Evolutionary conservation across 2,329 filamentous ascomycete genomes (phyloP).

Genomic region (Orbilia quercus): DNA sequence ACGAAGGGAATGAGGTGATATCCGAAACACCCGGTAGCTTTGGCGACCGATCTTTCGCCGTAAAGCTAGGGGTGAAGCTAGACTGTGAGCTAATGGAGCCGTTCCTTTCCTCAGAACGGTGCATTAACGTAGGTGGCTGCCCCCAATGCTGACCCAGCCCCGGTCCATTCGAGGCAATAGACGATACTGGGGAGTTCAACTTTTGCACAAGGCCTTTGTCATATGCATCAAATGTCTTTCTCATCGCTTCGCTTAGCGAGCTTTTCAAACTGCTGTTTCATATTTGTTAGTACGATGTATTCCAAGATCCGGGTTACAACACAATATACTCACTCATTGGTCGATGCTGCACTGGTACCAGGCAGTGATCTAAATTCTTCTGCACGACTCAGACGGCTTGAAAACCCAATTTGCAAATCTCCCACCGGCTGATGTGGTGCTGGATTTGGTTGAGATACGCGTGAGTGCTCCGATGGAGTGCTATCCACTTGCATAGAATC

Average conservation of each 20-base stretch:
- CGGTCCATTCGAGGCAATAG: conserved; percentile 35
- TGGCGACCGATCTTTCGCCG: conserved; percentile 46
- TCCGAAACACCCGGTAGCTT: conserved; percentile 49
- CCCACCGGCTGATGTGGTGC: conserved; percentile 11
- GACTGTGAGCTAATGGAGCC: conserved; percentile 51
- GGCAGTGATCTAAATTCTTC: conserved; percentile 40
- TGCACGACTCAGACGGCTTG: conserved; percentile 22
- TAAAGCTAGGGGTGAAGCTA: conserved; percentile 37
- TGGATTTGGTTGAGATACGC: conserved; percentile 17
- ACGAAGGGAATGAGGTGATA: conserved; percentile 50
- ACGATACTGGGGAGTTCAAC: conserved; percentile 47
- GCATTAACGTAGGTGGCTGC: conserved; percentile 29
- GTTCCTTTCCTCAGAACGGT: conserved; percentile 51
- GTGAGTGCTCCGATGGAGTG: conserved; percentile 22
- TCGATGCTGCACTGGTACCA: conserved; percentile 36
- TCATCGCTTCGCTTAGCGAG: conserved; percentile 53
- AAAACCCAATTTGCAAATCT: conserved; percentile 30
- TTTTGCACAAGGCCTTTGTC: conserved; percentile 54
- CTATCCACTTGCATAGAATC: conserved; percentile 52
- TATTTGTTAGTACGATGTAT: conserved; percentile 21
- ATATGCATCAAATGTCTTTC: conserved; percentile 53
- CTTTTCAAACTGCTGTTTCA: conserved; percentile 42
- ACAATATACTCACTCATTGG: conserved; percentile 40
- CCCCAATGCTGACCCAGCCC: conserved; percentile 31
- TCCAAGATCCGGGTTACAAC: background rate